A percentile compares a stretch with the other conserved stretches of the same genome.
Conservation (phyloP, 306 rosid species). For the Adenanthera pavonina region DNA sequence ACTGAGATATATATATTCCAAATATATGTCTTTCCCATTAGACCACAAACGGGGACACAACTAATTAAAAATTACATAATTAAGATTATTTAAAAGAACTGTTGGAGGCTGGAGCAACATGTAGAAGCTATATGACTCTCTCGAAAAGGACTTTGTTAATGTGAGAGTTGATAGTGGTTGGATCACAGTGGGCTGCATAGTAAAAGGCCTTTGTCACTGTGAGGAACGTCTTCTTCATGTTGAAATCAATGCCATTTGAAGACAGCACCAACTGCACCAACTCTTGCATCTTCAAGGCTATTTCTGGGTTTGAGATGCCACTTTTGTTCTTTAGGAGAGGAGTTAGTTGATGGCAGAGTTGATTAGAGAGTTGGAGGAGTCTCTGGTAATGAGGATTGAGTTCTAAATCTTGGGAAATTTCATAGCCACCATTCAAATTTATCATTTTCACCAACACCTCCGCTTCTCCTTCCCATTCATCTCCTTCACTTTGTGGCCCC, state of each 20-base stretch:
- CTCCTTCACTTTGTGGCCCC: constrained; percentile 59
- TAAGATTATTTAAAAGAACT: no score
- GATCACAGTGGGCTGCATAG: constrained; percentile 53
- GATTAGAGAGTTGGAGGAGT: constrained; percentile 53
- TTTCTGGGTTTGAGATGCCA: constrained; percentile 36
- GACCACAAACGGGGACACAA: no score
- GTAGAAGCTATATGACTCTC: background rate
- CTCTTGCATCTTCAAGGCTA: no score
- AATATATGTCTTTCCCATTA: no score
- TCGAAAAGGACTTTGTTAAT: constrained; percentile 15
- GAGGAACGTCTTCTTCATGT: constrained; percentile 47
- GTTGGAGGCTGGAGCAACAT: no score
- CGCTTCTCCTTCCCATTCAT: constrained; percentile 48
- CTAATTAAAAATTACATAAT: no score
- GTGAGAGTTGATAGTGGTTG: constrained; percentile 49
- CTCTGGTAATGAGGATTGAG: background rate
- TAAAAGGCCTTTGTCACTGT: constrained; percentile 53
- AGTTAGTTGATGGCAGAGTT: constrained; percentile 49
- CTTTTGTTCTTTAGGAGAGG: constrained; percentile 43
- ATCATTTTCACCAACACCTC: constrained; percentile 53
- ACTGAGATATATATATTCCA: no score
- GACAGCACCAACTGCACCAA: no score
- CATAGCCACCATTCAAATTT: constrained; percentile 51
- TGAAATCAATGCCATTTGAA: no score
- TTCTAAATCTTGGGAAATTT: constrained; percentile 32